phyloP scores from a whole-genome alignment of 129 eudicot species.

The Solidago caesia region DNA sequence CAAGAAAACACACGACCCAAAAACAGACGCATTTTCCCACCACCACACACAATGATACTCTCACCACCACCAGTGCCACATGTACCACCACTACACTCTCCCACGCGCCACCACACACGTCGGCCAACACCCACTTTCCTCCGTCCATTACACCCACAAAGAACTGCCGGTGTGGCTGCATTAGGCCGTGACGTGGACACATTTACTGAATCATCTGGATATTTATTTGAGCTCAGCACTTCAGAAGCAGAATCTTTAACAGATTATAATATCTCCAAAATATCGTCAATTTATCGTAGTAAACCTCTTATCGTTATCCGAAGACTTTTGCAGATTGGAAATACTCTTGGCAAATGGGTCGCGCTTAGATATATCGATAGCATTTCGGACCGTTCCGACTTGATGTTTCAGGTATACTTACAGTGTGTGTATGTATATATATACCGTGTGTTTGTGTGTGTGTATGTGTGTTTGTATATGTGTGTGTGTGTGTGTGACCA shows the following conservation, averaged over 20 bases:
- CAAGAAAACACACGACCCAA: background rate
- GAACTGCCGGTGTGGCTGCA: slow-evolving; percentile 26
- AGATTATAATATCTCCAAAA: slow-evolving; percentile 58
- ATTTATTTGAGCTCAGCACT: slow-evolving; percentile 75
- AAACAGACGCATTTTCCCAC: too few species aligned
- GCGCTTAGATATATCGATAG: slow-evolving; percentile 62
- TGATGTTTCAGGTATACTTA: slow-evolving; percentile 69
- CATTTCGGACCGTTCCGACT: slow-evolving; percentile 57
- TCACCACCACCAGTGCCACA: slow-evolving; percentile 31
- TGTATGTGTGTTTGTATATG: too few species aligned
- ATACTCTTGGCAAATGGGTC: slow-evolving; percentile 79
- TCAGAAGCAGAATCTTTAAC: slow-evolving; percentile 71
- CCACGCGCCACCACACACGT: slow-evolving; percentile 28
- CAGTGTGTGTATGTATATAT: background rate
- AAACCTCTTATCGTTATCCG: slow-evolving; percentile 72
- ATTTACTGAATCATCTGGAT: slow-evolving; percentile 83
- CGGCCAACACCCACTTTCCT: slow-evolving; percentile 1
- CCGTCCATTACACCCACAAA: slow-evolving; percentile 14
- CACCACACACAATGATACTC: slow-evolving; percentile 25
- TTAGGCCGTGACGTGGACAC: slow-evolving; percentile 47
- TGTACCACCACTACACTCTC: background rate
- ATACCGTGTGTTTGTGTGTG: background rate
- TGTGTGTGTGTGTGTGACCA: too few species aligned
- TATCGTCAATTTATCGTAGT: slow-evolving; percentile 53
- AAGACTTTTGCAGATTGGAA: slow-evolving; percentile 66